A percentile compares a stretch with the other conserved stretches of the same genome.
These are phyloP conservation scores for Eucalyptus sp. DNA, from an alignment of 345 rosid species.

Conservation along the genomic window DNA sequence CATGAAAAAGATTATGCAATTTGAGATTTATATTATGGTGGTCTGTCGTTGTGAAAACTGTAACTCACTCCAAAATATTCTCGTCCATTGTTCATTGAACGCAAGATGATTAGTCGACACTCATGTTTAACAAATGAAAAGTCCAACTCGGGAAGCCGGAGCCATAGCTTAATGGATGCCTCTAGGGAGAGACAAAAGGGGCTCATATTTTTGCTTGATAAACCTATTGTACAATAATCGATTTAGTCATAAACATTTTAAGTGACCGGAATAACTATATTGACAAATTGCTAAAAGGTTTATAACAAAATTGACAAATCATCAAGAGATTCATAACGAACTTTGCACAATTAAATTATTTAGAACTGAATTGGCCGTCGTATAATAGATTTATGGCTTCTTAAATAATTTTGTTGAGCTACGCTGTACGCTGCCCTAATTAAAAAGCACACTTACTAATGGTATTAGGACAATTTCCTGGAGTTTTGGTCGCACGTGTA, in stretches of 20 bases:
- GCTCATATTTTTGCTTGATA: too few relatives aligned
- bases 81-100: background rate
- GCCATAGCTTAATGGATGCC: background rate
- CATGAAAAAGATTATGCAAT: background rate
- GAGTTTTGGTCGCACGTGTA: background rate
- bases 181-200: background rate
- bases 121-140: background rate
- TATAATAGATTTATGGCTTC: fast-evolving
- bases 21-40: background rate
- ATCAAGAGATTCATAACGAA: too few relatives aligned
- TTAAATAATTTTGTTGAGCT: background rate
- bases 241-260: fast-evolving
- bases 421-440: background rate
- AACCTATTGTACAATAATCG: background rate
- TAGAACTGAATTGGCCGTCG: fast-evolving
- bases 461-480: background rate
- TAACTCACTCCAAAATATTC: background rate
- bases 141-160: background rate
- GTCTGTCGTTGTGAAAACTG: background rate
- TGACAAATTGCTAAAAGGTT: too few relatives aligned
- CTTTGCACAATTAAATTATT: too few relatives aligned
- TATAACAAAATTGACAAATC: too few relatives aligned
- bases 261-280: fast-evolving
- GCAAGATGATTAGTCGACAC: background rate
- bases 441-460: background rate